phyloP scores from a whole-genome alignment of 768 basidiomycete species.

The Obba rivulosa region DNA sequence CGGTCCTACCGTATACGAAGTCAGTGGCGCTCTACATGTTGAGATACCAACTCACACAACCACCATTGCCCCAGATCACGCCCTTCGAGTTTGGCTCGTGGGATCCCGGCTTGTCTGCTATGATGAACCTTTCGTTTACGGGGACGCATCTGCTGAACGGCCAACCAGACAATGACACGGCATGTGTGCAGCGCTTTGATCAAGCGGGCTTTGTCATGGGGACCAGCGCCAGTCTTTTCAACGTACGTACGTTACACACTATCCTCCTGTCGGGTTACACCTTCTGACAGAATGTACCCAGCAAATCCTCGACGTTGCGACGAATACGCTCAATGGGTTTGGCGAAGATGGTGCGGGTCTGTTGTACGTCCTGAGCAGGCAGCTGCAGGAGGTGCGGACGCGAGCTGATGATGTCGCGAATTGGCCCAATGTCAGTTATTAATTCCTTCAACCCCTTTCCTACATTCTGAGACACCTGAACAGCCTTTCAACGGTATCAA shows the following conservation, averaged over 20 bases:
- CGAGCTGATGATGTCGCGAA: slow-evolving; percentile 58
- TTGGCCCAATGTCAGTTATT: slow-evolving; percentile 49
- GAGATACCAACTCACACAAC: background rate
- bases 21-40: slow-evolving; percentile 18
- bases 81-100: slow-evolving; percentile 67
- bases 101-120: slow-evolving; percentile 63
- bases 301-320: slow-evolving; percentile 46
- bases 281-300: slow-evolving; percentile 13
- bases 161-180: slow-evolving; percentile 41
- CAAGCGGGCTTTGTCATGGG: slow-evolving; percentile 72
- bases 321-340: slow-evolving; percentile 37
- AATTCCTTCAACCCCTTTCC: background rate
- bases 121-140: slow-evolving; percentile 50
- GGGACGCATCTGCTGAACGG: slow-evolving; percentile 64
- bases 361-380: slow-evolving; percentile 40
- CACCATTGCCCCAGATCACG: slow-evolving; percentile 59
- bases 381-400: slow-evolving; percentile 43
- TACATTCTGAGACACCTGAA: background rate
- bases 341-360: slow-evolving; percentile 33
- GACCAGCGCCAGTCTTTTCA: slow-evolving; percentile 64
- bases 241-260: slow-evolving; percentile 30
- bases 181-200: slow-evolving; percentile 72
- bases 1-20: slow-evolving; percentile 57
- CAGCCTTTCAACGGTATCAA: slow-evolving; percentile 45
- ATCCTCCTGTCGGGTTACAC: background rate